Conservation (phyloP, 257 asterid species). For the Echium plantagineum region DNA sequence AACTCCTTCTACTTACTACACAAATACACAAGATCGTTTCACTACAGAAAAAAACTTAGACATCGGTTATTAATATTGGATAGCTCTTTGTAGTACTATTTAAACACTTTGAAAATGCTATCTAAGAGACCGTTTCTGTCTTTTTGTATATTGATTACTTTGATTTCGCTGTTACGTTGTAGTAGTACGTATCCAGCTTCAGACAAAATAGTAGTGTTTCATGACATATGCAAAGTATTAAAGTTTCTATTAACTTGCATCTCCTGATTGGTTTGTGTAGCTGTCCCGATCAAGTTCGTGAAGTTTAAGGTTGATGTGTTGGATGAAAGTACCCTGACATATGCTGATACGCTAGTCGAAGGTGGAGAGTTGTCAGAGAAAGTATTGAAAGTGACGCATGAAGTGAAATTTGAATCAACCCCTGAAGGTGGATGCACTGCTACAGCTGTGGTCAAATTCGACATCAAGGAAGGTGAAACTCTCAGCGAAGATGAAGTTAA, state of each 20-base stretch:
- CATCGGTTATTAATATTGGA: too few species aligned
- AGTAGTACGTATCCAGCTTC: too few species aligned
- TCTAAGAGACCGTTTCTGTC: too few species aligned
- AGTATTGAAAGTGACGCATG: conserved; percentile 9
- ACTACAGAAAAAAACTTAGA: too few species aligned
- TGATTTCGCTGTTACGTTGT: too few species aligned
- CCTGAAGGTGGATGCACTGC: conserved; percentile 16
- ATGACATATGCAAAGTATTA: too few species aligned
- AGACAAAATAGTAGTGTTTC: too few species aligned
- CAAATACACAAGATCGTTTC: too few species aligned
- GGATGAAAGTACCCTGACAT: conserved; percentile 2
- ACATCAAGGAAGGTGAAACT: conserved; percentile 7
- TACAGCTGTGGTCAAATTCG: conserved; percentile 8
- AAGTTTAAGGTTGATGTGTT: conserved; percentile 20
- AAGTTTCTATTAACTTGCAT: not conserved
- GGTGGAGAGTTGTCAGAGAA: conserved; percentile 12
- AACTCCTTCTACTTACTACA: too few species aligned
- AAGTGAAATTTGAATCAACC: conserved; percentile 10
- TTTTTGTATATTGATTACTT: too few species aligned
- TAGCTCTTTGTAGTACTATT: too few species aligned
- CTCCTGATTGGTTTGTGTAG: not conserved
- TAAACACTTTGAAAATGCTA: too few species aligned
- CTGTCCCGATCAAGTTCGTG: conserved; percentile 4
- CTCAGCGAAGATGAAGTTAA: conserved; percentile 17
- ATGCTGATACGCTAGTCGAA: conserved; percentile 13